Evolutionary conservation across 768 basidiomycete species (phyloP).

Genomic region (Cystobasidium tubakii): DNA sequence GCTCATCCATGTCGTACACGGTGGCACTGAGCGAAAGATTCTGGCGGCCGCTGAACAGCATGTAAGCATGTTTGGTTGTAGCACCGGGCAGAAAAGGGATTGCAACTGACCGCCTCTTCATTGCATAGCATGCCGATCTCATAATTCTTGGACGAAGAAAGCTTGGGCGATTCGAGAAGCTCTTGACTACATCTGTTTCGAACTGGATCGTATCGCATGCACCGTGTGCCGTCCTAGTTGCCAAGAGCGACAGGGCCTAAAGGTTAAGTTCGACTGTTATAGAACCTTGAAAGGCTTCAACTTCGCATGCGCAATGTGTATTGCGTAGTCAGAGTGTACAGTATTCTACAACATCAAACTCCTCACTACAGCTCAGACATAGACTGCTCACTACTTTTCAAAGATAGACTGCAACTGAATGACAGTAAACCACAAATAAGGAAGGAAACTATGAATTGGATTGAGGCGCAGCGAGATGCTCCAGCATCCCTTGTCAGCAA

Average conservation of each 20-base stretch:
- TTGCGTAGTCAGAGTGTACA: not conserved
- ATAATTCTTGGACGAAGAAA: constrained; percentile 19
- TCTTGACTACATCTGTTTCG: constrained; percentile 12
- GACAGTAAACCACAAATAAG: too few species aligned
- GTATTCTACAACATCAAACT: not conserved
- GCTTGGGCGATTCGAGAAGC: constrained; percentile 24
- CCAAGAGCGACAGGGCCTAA: constrained; percentile 4
- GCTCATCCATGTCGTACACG: constrained; percentile 24
- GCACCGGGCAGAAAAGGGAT: too few species aligned
- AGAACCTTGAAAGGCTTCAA: too few species aligned
- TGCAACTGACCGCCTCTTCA: not conserved
- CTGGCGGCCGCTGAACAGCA: constrained; percentile 14
- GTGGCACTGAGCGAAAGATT: constrained; percentile 21
- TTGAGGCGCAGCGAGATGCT: not conserved
- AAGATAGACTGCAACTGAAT: too few species aligned
- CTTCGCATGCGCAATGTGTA: too few species aligned
- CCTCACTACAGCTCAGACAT: not conserved
- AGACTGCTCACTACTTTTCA: not conserved
- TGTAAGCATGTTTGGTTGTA: too few species aligned
- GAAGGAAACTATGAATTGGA: too few species aligned
- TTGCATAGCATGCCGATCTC: constrained; percentile 13
- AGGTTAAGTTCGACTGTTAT: too few species aligned
- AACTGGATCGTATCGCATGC: constrained; percentile 25
- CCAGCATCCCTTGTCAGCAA: not conserved
- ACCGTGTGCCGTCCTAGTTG: constrained; percentile 15